Conservation (phyloP, 208 protist species). For the Porcisia hertigi region DNA sequence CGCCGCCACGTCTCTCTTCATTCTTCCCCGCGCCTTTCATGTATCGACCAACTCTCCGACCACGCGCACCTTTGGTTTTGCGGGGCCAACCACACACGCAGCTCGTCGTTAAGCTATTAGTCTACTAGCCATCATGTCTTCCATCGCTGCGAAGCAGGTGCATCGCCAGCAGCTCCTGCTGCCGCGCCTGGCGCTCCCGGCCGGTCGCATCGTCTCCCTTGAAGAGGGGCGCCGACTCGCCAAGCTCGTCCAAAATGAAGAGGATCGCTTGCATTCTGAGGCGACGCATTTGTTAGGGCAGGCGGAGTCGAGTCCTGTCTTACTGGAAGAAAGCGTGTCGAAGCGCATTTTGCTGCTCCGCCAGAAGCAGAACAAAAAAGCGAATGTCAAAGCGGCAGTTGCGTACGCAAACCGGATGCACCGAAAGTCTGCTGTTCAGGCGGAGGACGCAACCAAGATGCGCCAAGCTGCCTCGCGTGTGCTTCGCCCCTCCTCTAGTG, state of each 20-base stretch:
- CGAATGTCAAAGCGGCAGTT: conserved; percentile 71
- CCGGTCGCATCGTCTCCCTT: conserved; percentile 71
- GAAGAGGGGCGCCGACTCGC: conserved; percentile 77
- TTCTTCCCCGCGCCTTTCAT: not conserved
- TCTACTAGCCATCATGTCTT: conserved; percentile 17
- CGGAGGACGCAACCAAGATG: conserved; percentile 38
- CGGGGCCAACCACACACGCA: not conserved
- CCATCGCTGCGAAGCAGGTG: conserved; percentile 57
- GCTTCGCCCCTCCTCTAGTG: conserved; percentile 39
- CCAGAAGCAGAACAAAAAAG: conserved; percentile 62
- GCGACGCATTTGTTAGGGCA: conserved; percentile 37
- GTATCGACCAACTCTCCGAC: not conserved
- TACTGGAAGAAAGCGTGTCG: conserved; percentile 73
- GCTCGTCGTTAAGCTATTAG: too few species aligned
- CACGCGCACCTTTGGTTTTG: too few species aligned
- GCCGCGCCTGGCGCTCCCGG: conserved; percentile 66
- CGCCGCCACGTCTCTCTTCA: not conserved
- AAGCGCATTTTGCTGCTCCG: conserved; percentile 71
- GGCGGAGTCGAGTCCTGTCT: conserved; percentile 38
- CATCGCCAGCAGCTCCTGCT: conserved; percentile 74
- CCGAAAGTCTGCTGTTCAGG: conserved; percentile 29
- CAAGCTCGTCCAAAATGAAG: conserved; percentile 61
- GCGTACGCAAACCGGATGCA: conserved; percentile 53
- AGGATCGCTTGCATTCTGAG: conserved; percentile 57
- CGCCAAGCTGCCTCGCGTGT: conserved; percentile 43